These are phyloP conservation scores for Lactifluus rugatus DNA, from an alignment of 768 basidiomycete genomes.

Conservation along the genomic window DNA sequence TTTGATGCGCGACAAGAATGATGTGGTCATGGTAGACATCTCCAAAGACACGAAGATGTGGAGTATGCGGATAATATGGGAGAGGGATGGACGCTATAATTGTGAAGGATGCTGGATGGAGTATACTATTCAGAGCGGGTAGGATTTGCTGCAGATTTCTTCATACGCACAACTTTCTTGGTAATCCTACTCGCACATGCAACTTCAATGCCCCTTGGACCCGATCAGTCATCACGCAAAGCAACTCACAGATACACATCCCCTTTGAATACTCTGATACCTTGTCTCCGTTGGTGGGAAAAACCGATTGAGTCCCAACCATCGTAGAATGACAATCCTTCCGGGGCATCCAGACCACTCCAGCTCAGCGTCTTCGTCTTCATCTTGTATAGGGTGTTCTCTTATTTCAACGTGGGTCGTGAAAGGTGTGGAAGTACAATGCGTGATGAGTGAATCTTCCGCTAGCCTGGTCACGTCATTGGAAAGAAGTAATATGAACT, in stretches of 20 bases:
- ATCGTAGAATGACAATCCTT: constrained; percentile 52
- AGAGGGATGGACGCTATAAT: constrained; percentile 40
- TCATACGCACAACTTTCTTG: constrained; percentile 56
- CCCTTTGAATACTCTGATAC: constrained; percentile 36
- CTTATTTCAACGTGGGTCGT: constrained; percentile 27
- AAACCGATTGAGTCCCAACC: constrained; percentile 57
- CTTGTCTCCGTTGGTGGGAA: constrained; percentile 39
- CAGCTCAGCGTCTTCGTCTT: constrained; percentile 3
- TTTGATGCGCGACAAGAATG: constrained; percentile 27
- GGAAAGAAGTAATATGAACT: not conserved
- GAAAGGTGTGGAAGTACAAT: constrained; percentile 41
- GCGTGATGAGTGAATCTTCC: constrained; percentile 34
- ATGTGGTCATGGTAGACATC: constrained; percentile 40
- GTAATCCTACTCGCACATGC: constrained; percentile 44
- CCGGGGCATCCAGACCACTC: constrained; percentile 30
- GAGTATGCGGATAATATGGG: constrained; percentile 28
- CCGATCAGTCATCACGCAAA: not conserved
- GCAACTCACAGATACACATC: constrained; percentile 49
- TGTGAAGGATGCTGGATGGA: constrained; percentile 53
- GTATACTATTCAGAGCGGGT: not conserved
- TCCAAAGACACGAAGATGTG: constrained; percentile 37
- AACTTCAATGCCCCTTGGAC: not conserved
- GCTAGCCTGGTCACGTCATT: constrained; percentile 3
- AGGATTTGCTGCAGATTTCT: not conserved
- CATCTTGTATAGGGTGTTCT: constrained; percentile 21